Conservation (phyloP, 805 yeast species). For the Candida caryicola region DNA sequence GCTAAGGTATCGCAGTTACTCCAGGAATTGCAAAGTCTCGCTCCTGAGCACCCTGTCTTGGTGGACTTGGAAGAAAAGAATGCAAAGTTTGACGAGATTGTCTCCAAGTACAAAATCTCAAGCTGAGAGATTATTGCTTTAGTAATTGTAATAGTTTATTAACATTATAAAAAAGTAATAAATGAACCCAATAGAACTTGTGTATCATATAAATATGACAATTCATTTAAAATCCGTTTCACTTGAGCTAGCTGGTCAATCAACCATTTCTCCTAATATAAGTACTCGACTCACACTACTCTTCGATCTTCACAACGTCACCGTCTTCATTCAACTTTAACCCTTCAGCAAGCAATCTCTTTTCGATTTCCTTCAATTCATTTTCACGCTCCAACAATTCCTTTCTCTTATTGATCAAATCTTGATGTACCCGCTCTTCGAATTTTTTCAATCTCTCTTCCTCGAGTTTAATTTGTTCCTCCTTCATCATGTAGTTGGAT, state of each 20-base stretch:
- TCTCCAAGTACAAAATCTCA: constrained; percentile 58
- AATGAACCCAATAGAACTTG: background rate
- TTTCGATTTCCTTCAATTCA: constrained; percentile 80
- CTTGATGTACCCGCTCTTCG: constrained; percentile 88
- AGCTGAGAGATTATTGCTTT: constrained; percentile 6
- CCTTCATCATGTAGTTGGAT: constrained; percentile 53
- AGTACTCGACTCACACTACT: too few species aligned
- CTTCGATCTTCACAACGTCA: constrained; percentile 31
- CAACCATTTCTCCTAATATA: too few species aligned
- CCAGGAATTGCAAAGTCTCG: constrained; percentile 42
- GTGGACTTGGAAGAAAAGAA: constrained; percentile 60
- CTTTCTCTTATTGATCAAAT: constrained; percentile 72
- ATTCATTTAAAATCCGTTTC: background rate
- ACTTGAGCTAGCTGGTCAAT: too few species aligned
- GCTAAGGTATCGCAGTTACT: constrained; percentile 48
- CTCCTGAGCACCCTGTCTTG: constrained; percentile 57
- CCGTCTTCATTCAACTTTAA: constrained; percentile 38
- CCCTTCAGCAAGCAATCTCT: constrained; percentile 60
- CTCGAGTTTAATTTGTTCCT: constrained; percentile 84
- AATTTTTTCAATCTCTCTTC: constrained; percentile 84
- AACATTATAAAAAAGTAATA: background rate
- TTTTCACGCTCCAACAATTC: constrained; percentile 82
- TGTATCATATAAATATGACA: background rate
- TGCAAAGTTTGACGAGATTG: constrained; percentile 65
- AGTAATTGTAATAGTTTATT: constrained; percentile 3